Base-by-base conservation (phyloP, 805 yeast species). In the Hemisphaericaspora nanyangensis region DNA sequence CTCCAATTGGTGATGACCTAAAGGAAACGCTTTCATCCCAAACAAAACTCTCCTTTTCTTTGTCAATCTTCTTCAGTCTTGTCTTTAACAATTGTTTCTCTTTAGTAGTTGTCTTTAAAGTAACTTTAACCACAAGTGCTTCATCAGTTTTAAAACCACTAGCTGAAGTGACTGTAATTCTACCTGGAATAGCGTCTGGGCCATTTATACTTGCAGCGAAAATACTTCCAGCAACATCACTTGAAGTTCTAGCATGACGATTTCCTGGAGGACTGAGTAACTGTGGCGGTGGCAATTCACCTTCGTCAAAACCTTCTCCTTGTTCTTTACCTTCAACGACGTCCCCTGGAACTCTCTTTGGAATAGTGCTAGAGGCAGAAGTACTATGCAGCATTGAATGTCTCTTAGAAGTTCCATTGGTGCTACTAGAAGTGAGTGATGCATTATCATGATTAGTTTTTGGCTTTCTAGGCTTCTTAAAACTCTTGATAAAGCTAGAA, bases 21-120 rank as follows among this genome's bases (percentile, higher is more conserved):
- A 90, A 85, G 4, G 80, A 70, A 43, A 74, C 68, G 16, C 79
- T 67, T 54, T 87, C 96, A 43, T 78, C 72, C 78, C 83, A 81
- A 40, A 58, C 64, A 35, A 68, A 65, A 1, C 52, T 6, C 1
- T 80, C 82, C 6, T 65, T 63, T 7, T 63, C 61, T 32, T 60
- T 56, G 11, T 74, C 61, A 50, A 42, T 26, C 49, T 85, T 85
- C 38, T 64, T 55, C 16, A 71, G 55, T 58, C 80, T 78, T 1
- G 96, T 82, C 56, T 79, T 82, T 64, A 70, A 76, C 28, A 91
- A 52, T 32, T 75, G 84, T 52, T 77, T 82, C 37, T 66, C 69
- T 46, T 65, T 72, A 17, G 68, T 65, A 7, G 65, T 60, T 17
- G 65, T 68, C 28, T 76, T 70, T 45, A 79, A 56, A 0, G 72